Base-by-base conservation (phyloP, 2,329 filamentous ascomycete species). In the Epichloe gansuensis region DNA sequence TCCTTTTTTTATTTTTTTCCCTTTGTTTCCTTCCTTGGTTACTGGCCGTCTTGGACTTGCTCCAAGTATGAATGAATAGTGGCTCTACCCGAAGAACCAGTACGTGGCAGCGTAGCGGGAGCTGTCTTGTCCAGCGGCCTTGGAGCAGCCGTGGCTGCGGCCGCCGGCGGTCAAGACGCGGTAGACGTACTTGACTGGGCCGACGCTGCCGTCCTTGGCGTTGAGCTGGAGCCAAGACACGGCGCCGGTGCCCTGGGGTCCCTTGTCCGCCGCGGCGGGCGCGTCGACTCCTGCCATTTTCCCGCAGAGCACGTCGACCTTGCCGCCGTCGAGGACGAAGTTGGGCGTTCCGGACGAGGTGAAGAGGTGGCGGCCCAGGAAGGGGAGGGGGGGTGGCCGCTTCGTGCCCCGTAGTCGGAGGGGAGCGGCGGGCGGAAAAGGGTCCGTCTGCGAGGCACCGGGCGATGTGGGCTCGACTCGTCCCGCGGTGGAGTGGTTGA, bases 351-450 rank as follows among this genome's bases (percentile, higher is more conserved):
- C 67, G 44, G 61, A 56, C 46, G 56, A 55, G 65, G 75, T 76
- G 72, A 88, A 88, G 74, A 73, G 85, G 72, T 89, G 85, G 59
- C 80, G 74, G 34, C 84, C 85, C 13, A 82, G 62, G 59, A 75
- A 73, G 47, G 68, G 65, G 5, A 76, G 53, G 2, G 61, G 56
- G 27, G 27, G 27, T 1, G 7, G 27, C 27, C 17, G 17, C 50
- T 63, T 63, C 5, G 63, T 53, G 36, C 74, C 60, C 9, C 60
- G 55, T 50, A 80, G 64, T 50, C 67, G 58, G 3, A 69, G 64
- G 23, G 68, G 61, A 2, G 66, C 65, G 31, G 68, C 63, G 23
- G 65, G 56, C 43, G 67, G 66, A 57, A 77, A 77, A 2, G 76
- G 73, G n/a, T 68, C 58, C 6, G 68, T 60, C 47, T 68, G 63